Evolutionary conservation across 192 early-diverging fungal genomes (phyloP).

Genomic region (Bifiguratus adelaidae): DNA sequence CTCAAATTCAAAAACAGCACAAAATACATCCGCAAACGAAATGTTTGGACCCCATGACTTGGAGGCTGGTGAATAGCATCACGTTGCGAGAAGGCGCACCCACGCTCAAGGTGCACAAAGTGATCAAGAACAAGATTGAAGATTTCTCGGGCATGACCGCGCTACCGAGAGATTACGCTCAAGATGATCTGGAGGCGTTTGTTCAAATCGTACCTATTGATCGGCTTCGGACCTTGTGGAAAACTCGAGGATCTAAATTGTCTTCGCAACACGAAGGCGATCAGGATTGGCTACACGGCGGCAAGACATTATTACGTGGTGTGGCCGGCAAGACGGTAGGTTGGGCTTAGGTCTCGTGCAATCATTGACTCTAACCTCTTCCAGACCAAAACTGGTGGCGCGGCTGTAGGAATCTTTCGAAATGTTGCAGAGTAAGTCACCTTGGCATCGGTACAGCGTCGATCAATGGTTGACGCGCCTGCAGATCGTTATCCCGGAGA

Average conservation of each 20-base stretch:
- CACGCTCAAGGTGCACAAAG: slow-evolving; percentile 35
- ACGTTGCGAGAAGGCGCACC: no score
- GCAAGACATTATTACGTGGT: slow-evolving; percentile 26
- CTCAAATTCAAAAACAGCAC: slow-evolving; percentile 19
- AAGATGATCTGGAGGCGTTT: slow-evolving; percentile 32
- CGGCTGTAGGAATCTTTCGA: slow-evolving; percentile 10
- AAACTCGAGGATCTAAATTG: no score
- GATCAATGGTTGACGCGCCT: not conserved
- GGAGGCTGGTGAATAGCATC: slow-evolving; percentile 18
- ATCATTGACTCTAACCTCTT: not conserved
- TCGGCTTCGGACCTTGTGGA: slow-evolving; percentile 29
- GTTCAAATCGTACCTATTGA: slow-evolving; percentile 28
- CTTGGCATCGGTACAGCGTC: not conserved
- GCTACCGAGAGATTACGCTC: slow-evolving; percentile 15
- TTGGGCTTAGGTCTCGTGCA: not conserved
- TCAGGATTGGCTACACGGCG: slow-evolving; percentile 31
- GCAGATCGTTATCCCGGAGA: slow-evolving; percentile 9
- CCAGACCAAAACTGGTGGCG: slow-evolving; percentile 12
- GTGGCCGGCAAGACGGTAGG: slow-evolving; percentile 19
- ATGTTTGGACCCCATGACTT: slow-evolving; percentile 20
- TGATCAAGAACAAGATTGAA: slow-evolving; percentile 39
- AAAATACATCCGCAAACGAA: slow-evolving; percentile 4
- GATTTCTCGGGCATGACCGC: slow-evolving; percentile 31
- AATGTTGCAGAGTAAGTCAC: slow-evolving; percentile 15
- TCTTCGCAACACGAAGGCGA: no score